Conservation (phyloP, 371 early-diverging fungal species). For the Syncephalastrum contaminatum region DNA sequence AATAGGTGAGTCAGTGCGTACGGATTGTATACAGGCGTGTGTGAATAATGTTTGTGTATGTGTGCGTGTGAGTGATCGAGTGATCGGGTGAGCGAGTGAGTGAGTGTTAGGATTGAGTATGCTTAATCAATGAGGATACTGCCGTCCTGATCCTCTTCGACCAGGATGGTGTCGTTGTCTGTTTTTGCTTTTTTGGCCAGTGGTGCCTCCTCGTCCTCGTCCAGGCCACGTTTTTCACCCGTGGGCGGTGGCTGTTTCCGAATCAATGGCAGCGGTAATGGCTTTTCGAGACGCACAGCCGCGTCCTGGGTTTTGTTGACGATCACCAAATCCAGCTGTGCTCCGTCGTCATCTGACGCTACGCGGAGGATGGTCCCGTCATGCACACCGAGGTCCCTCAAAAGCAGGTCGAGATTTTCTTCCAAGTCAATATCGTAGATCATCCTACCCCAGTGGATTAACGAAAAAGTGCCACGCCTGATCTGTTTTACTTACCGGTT, state of each 20-base stretch:
- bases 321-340: conserved; percentile 38
- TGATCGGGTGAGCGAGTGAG: too few species aligned
- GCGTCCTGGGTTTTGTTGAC: neutral
- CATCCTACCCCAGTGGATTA: conserved; percentile 42
- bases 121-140: too few species aligned
- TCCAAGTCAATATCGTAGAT: conserved; percentile 92
- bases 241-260: neutral
- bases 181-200: neutral
- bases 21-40: too few species aligned
- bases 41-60: too few species aligned
- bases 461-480: neutral
- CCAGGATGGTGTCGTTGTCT: neutral
- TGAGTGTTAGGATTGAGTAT: too few species aligned
- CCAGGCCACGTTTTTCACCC: conserved; percentile 6
- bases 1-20: too few species aligned
- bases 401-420: conserved; percentile 65
- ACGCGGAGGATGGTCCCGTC: conserved; percentile 61
- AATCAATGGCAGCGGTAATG: conserved; percentile 1
- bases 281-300: conserved; percentile 4
- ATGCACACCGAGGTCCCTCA: conserved; percentile 60
- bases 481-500: conserved; percentile 43
- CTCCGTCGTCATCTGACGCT: conserved; percentile 43
- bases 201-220: neutral
- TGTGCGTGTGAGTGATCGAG: too few species aligned
- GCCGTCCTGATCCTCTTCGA: conserved; percentile 4